Evolutionary conservation across 2,329 filamentous ascomycete species (phyloP).

Genomic region (Aureobasidium sp.): DNA sequence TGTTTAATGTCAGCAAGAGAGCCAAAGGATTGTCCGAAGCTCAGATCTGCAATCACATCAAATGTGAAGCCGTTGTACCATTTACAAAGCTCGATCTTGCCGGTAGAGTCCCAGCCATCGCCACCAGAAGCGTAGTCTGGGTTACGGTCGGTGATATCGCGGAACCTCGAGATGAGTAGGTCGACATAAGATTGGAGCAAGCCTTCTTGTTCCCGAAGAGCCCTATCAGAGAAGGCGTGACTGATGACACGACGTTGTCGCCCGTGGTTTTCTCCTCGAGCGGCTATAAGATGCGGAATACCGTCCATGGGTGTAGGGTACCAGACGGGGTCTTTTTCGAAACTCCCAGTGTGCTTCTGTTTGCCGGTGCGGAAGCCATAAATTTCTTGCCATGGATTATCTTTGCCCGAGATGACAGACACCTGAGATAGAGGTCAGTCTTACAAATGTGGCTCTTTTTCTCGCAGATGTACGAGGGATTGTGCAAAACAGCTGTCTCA

Average conservation of each 20-base stretch:
- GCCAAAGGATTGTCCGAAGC: slow-evolving; percentile 28
- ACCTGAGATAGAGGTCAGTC: slow-evolving; percentile 18
- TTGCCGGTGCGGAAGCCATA: slow-evolving; percentile 36
- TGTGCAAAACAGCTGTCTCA: neutral
- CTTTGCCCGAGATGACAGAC: slow-evolving; percentile 35
- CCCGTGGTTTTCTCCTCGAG: slow-evolving; percentile 27
- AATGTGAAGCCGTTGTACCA: slow-evolving; percentile 35
- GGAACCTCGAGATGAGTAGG: slow-evolving; percentile 32
- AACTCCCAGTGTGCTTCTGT: slow-evolving; percentile 29
- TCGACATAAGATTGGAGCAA: slow-evolving; percentile 35
- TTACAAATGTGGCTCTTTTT: neutral
- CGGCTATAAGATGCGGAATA: slow-evolving; percentile 17
- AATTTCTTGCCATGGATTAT: slow-evolving; percentile 39
- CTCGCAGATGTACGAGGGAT: neutral
- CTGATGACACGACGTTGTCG: slow-evolving; percentile 33
- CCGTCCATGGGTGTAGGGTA: slow-evolving; percentile 29
- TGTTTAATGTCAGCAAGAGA: slow-evolving; percentile 23
- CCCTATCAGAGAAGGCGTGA: slow-evolving; percentile 38
- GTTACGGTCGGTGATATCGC: neutral
- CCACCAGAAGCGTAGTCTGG: neutral
- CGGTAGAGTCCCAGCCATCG: slow-evolving; percentile 12
- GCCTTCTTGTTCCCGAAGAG: slow-evolving; percentile 35
- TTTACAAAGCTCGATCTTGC: slow-evolving; percentile 23
- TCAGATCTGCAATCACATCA: slow-evolving; percentile 32
- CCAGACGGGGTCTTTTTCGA: slow-evolving; percentile 33